Evolutionary conservation across 2,329 filamentous ascomycete species (phyloP).

Genomic region (Elsinoe necatrix): DNA sequence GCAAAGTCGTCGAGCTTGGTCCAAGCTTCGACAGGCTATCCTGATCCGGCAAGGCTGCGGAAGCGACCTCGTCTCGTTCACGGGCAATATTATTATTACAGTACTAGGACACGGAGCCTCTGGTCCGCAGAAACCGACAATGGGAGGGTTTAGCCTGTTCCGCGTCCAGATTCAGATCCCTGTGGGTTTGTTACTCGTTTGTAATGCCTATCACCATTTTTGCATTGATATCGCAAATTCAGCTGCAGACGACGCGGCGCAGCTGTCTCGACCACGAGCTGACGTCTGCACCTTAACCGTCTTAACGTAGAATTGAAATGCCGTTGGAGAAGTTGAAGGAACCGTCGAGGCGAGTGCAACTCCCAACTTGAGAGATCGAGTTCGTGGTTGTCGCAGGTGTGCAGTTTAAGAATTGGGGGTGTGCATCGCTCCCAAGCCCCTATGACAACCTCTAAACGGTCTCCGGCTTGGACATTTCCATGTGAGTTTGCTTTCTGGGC

Average conservation of each 20-base stretch:
- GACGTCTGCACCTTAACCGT: background rate
- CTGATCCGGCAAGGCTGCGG: background rate
- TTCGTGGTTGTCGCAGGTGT: conserved; percentile 4
- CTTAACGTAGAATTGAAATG: conserved; percentile 3
- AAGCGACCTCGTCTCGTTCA: background rate
- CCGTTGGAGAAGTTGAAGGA: conserved; percentile 1
- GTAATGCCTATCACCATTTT: background rate
- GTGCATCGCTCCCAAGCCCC: background rate
- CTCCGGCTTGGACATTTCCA: background rate
- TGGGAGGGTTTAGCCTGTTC: background rate
- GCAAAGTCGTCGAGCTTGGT: conserved; percentile 1
- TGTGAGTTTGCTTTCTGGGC: background rate
- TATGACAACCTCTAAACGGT: conserved; percentile 1
- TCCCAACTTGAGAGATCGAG: background rate
- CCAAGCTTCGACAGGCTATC: background rate
- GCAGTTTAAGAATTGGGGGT: background rate
- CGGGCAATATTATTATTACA: background rate
- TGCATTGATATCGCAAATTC: background rate
- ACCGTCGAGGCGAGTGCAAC: background rate
- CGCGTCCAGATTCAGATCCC: background rate
- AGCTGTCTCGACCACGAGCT: background rate
- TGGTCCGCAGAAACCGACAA: conserved; percentile 1
- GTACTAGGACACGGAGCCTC: background rate
- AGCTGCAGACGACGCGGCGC: background rate
- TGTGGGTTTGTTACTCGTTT: background rate